Conservation (phyloP, 371 early-diverging fungal species). For the Capillidium heterosporum region DNA sequence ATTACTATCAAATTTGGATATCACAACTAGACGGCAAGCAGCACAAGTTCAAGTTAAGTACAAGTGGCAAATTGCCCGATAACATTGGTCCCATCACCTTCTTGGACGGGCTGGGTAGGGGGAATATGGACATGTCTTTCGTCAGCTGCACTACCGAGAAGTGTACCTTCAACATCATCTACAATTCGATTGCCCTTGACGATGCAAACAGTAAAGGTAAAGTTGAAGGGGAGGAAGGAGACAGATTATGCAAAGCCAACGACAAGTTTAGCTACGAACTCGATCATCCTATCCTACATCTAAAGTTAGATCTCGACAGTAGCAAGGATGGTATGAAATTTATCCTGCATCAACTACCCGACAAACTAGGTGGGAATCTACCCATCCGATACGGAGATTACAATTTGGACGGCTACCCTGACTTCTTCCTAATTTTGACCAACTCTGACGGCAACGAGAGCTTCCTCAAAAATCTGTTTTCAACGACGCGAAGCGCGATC, state of each 20-base stretch:
- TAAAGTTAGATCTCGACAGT: not conserved
- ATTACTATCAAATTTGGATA: slow-evolving; percentile 55
- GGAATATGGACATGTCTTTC: slow-evolving; percentile 68
- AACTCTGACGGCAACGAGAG: slow-evolving; percentile 14
- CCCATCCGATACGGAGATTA: slow-evolving; percentile 42
- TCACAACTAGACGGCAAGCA: slow-evolving; percentile 23
- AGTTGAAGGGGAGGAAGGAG: slow-evolving; percentile 7
- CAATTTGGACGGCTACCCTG: slow-evolving; percentile 84
- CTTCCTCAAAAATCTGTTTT: too few species aligned
- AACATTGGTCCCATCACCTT: slow-evolving; percentile 67
- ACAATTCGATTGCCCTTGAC: slow-evolving; percentile 26
- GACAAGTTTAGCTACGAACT: slow-evolving; percentile 43
- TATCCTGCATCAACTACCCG: too few species aligned
- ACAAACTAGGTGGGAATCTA: not conserved
- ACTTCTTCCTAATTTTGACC: slow-evolving; percentile 34
- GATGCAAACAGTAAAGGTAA: too few species aligned
- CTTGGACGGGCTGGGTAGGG: slow-evolving; percentile 80
- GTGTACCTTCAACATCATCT: slow-evolving; percentile 55
- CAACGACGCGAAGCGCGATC: not conserved
- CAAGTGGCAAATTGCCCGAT: slow-evolving; percentile 33
- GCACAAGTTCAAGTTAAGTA: slow-evolving; percentile 35
- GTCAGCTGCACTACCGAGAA: slow-evolving; percentile 30
- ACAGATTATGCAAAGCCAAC: slow-evolving; percentile 54
- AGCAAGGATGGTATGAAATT: not conserved
- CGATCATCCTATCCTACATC: not conserved